These are phyloP conservation scores for Heliocybe sulcata DNA, from an alignment of 1,284 basidiomycete species.

Conservation along the genomic window DNA sequence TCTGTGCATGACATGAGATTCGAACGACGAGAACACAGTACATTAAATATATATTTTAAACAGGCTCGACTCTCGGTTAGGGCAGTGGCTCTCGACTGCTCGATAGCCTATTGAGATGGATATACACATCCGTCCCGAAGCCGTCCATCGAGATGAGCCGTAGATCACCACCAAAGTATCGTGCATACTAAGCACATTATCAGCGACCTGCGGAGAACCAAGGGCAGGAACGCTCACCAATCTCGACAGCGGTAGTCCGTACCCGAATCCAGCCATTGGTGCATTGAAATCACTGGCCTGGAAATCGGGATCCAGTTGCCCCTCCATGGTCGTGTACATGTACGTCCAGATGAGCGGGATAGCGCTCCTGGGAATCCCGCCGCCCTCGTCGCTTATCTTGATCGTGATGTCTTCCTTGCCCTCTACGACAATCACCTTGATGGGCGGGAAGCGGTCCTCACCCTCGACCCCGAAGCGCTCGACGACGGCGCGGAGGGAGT, in stretches of 20 bases:
- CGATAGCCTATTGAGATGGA: constrained; percentile 84
- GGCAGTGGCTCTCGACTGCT: constrained; percentile 74
- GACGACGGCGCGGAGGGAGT: constrained; percentile 94
- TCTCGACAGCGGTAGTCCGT: constrained; percentile 87
- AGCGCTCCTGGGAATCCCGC: constrained; percentile 90
- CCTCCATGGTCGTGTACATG: constrained; percentile 98
- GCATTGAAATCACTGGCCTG: constrained; percentile 94
- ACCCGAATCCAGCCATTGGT: constrained; percentile 97
- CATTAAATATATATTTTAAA: no score
- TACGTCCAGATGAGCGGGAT: constrained; percentile 98
- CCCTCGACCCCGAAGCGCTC: constrained; percentile 85
- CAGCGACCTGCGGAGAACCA: constrained; percentile 4
- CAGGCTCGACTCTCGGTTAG: neutral
- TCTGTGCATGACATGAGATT: no score
- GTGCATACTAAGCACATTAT: constrained; percentile 61
- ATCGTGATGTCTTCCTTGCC: constrained; percentile 96
- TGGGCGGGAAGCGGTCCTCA: constrained; percentile 83
- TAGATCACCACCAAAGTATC: constrained; percentile 97
- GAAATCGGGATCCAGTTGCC: constrained; percentile 85
- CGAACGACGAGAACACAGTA: no score
- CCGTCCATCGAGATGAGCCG: constrained; percentile 97
- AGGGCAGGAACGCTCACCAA: constrained; percentile 46
- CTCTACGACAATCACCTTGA: constrained; percentile 96
- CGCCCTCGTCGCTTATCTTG: constrained; percentile 96
- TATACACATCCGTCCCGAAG: constrained; percentile 89